A percentile compares a stretch with the other conserved stretches of the same genome.
phyloP scores from a whole-genome alignment of 306 rosid genomes.

The Citrullus amarus region DNA sequence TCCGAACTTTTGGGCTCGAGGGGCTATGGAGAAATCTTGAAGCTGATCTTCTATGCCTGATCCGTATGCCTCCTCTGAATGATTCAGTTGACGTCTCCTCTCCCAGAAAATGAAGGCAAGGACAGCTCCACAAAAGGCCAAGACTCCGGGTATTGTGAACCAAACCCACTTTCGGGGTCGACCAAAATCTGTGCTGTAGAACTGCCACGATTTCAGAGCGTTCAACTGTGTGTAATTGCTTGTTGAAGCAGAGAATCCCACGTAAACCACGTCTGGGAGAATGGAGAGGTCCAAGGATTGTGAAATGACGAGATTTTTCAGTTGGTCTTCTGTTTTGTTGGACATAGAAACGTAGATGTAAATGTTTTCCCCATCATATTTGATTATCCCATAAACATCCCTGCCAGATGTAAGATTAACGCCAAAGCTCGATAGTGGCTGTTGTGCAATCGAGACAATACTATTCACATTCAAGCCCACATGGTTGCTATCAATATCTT shows the following conservation, averaged over 20 bases:
- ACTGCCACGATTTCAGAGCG: constrained; percentile 43
- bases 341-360: constrained; percentile 14
- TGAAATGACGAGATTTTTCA: constrained; percentile 8
- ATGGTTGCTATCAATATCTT: constrained; percentile 44
- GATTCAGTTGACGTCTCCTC: constrained; percentile 10
- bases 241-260: constrained; percentile 69
- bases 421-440: constrained; percentile 15
- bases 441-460: constrained; percentile 28
- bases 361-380: constrained; percentile 20
- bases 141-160: constrained; percentile 16
- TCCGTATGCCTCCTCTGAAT: constrained; percentile 27
- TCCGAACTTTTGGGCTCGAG: constrained; percentile 30
- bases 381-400: constrained; percentile 1
- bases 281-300: constrained; percentile 25
- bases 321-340: not conserved
- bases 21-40: constrained; percentile 31
- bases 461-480: constrained; percentile 53
- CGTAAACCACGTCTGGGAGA: constrained; percentile 27
- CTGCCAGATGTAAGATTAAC: constrained; percentile 8
- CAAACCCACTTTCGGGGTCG: constrained; percentile 27
- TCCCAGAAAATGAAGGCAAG: constrained; percentile 13
- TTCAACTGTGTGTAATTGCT: constrained; percentile 37
- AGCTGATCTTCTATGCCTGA: constrained; percentile 45
- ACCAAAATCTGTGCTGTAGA: constrained; percentile 8
- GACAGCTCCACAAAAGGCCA: constrained; percentile 10